Base-by-base conservation (phyloP, 441 rosid species). In the Aquilaria agallochum region DNA sequence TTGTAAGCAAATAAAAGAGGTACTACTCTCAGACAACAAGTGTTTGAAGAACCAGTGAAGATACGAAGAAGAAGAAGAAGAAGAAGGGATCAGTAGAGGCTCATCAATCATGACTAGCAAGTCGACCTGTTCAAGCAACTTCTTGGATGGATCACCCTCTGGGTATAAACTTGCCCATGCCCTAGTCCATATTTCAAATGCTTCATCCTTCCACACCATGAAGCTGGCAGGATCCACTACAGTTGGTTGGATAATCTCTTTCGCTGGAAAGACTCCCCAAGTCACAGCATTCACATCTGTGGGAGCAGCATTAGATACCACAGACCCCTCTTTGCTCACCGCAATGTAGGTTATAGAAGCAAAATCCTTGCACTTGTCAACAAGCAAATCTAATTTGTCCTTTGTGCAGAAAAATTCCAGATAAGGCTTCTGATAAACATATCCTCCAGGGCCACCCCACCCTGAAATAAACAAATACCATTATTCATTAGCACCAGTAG, bases 401-500 rank as follows among this genome's bases (percentile, higher is more conserved):
- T 59, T 75, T 31, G 96, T 81, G 78, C 99, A 95, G 90, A 95
- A 95, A 62, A 95, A 88, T 79, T 95, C 99, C 53, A 95, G 67
- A 64, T 89, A 92, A 55, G 99, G 96, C 77, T 95, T 95, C 80
- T 95, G 98, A 74, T 92, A 92, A 13, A 89, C 91, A 64, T 86
- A 88, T 1, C 99, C 99, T 27, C 99, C 96, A 53, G 90, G 88
- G 9, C 96, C 95, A 36, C 99, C 98, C 98, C 98, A 95, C 67
- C 99, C 99, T 92, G 82, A 74, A 68, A 56, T 50, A n/a, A 59
- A 31, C 42, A 3, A 36, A 8, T 1, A 8, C 42, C 42, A 36
- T 5, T 4, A 36, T 36, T 8, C 7, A 36, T 36, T 8, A 36
- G 42, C 42, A 36, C 3, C 7, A 36, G 7, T 36, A 36, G 42